Percentiles rank a stretch among this genome's conserved stretches.
These are phyloP conservation scores for Leccinellum albellum DNA, from an alignment of 768 basidiomycete species.

Conservation along the genomic window DNA sequence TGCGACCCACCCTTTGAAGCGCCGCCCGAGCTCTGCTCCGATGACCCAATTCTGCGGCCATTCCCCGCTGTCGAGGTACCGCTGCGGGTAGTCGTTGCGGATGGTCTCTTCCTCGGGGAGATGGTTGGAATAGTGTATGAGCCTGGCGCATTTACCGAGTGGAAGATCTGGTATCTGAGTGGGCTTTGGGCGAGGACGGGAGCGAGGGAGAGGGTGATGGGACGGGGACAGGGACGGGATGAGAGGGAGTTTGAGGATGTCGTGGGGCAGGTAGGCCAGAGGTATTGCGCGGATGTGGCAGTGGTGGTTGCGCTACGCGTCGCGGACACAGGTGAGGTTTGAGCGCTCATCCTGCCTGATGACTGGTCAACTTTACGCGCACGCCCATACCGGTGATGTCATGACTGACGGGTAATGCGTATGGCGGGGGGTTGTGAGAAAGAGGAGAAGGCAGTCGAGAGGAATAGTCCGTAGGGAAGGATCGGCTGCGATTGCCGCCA, in stretches of 20 bases:
- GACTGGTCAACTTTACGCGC: too few relatives aligned
- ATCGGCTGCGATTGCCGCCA: too few relatives aligned
- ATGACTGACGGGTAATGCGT: too few relatives aligned
- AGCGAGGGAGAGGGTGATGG: too few relatives aligned
- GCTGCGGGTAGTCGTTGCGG: conserved; percentile 88
- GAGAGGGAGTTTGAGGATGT: too few relatives aligned
- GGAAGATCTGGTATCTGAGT: conserved; percentile 48
- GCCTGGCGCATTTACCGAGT: conserved; percentile 62
- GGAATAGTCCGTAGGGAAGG: too few relatives aligned
- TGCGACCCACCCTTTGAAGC: conserved; percentile 87
- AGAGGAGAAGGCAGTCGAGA: too few relatives aligned
- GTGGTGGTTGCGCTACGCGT: conserved; percentile 53
- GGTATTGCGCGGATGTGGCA: conserved; percentile 39
- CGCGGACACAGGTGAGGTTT: conserved; percentile 53
- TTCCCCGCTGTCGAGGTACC: conserved; percentile 86
- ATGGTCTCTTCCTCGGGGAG: conserved; percentile 94
- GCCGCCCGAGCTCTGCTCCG: conserved; percentile 80
- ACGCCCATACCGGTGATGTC: too few relatives aligned
- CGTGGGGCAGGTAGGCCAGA: too few relatives aligned
- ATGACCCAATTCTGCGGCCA: conserved; percentile 94
- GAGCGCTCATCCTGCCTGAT: too few relatives aligned
- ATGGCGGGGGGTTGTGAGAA: too few relatives aligned
- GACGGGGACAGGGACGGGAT: too few relatives aligned
- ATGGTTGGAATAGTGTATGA: conserved; percentile 73
- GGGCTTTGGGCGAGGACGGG: conserved; percentile 38